These are phyloP conservation scores for Plasmodium fragile DNA, from an alignment of 169 alveolate species.

Conservation along the genomic window DNA sequence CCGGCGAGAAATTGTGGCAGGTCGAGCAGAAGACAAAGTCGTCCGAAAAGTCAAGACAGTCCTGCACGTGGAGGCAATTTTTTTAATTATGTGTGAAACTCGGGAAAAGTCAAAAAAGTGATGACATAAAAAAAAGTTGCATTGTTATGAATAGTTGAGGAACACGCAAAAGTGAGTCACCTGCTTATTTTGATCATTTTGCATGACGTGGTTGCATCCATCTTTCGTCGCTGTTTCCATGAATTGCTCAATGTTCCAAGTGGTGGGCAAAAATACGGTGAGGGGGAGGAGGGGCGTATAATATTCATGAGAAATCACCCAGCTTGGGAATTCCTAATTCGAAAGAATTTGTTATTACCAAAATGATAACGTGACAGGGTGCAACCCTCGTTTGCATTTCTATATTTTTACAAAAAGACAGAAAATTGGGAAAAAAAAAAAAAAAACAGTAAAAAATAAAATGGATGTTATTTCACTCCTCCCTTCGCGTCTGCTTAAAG, in stretches of 20 bases:
- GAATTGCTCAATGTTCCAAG: constrained; percentile 4
- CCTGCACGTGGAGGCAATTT: neutral
- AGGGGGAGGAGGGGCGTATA: neutral
- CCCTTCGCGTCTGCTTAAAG: neutral
- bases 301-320: neutral
- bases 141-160: neutral
- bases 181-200: constrained; percentile 19
- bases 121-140: neutral
- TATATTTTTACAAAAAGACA: neutral
- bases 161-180: neutral
- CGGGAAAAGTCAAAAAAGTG: neutral
- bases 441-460: neutral
- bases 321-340: neutral
- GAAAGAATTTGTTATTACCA: neutral
- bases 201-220: constrained; percentile 9
- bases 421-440: neutral
- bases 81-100: neutral
- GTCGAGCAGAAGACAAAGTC: constrained; percentile 48
- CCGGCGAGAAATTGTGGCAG: constrained; percentile 40
- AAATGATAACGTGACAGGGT: neutral
- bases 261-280: neutral
- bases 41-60: constrained; percentile 37
- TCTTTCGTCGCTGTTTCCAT: constrained; percentile 34
- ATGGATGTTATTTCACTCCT: neutral
- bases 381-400: neutral